Conservation (phyloP, 2,329 filamentous ascomycete species). For the Fragosphaeria purpurea region DNA sequence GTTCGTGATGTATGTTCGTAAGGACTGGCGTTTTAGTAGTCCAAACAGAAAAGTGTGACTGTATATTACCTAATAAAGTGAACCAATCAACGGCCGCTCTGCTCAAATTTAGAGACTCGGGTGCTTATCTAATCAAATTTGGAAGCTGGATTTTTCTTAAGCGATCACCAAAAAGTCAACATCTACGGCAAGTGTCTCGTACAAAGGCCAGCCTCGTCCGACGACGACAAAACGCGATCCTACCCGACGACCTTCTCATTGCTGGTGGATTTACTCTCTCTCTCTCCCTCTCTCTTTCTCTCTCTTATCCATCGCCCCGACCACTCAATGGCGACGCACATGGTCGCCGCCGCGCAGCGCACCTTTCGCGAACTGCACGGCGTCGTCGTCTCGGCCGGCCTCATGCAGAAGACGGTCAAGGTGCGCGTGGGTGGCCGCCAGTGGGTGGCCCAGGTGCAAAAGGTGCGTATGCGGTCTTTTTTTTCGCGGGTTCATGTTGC, state of each 20-base stretch:
- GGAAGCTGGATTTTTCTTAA: too few species aligned
- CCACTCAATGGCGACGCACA: conserved; percentile 26
- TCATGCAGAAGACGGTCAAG: conserved; percentile 71
- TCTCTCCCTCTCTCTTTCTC: too few species aligned
- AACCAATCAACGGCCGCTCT: too few species aligned
- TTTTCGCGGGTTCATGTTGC: neutral
- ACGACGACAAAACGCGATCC: neutral
- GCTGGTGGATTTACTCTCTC: too few species aligned
- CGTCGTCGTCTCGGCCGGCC: conserved; percentile 67
- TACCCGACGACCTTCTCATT: neutral
- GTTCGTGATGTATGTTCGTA: too few species aligned
- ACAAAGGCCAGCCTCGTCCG: neutral
- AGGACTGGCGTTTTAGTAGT: too few species aligned
- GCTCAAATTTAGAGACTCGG: too few species aligned
- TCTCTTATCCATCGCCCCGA: too few species aligned
- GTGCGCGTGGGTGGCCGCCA: conserved; percentile 60
- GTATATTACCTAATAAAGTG: too few species aligned
- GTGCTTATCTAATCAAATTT: too few species aligned
- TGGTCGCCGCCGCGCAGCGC: conserved; percentile 26
- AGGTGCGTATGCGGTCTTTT: conserved; percentile 37
- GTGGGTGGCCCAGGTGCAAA: conserved; percentile 64
- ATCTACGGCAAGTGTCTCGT: neutral
- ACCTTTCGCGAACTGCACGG: conserved; percentile 47
- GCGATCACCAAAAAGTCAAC: too few species aligned
- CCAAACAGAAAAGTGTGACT: too few species aligned